Evolutionary conservation across 2,329 filamentous ascomycete genomes (phyloP), one percentile per base, ranked within the genome.

Genomic region (Fusarium sp.): DNA sequence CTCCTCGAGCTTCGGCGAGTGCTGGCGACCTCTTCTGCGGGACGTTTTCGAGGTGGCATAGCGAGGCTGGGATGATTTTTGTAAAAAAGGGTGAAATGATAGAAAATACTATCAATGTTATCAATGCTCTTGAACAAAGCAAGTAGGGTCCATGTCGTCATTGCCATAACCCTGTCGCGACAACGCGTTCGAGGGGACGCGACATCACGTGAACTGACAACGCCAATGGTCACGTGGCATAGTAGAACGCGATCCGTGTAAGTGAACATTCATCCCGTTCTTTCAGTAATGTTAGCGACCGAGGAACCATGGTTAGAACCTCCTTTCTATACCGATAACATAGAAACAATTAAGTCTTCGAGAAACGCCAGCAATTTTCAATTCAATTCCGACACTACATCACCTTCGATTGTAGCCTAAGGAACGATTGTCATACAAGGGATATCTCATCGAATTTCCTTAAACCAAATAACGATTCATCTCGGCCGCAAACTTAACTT

Each of bases 1-100:
- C 87, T 86, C 26, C 80, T 75, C 9, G 87, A 89, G 54, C 84
- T 82, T n/a, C 85, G 82, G 20, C 84, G 83, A 17, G 78, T 68
- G 60, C 80, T 76, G 26, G 75, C 73, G 8, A 73, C 61, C 7
- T 78, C 67, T 17, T 77, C 78, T 10, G 78, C 77, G 14, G 81
- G 73, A 56, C 82, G 80, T 63, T 86, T 86, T 14, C 77, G 78
- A 18, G 80, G 75, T 10, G 83, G 77, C 83, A 85, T 85, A 42
- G 13, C 20, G 33, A 30, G 2, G 11, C 8, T 15, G 2, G 4
- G 17, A 30, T 5, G n/a, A 14, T 7, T 41, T 20, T n/a, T 6
- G 33, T 20, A 35, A 23, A 12, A n/a, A 45, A 27, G 32, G 18
- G 13, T 33, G 9, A 20, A 33, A 20, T 15, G 18, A 12, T 10